Percentiles rank a stretch among this genome's conserved stretches.
Conservation (phyloP, 768 basidiomycete species). For the Auricularia sp. region DNA sequence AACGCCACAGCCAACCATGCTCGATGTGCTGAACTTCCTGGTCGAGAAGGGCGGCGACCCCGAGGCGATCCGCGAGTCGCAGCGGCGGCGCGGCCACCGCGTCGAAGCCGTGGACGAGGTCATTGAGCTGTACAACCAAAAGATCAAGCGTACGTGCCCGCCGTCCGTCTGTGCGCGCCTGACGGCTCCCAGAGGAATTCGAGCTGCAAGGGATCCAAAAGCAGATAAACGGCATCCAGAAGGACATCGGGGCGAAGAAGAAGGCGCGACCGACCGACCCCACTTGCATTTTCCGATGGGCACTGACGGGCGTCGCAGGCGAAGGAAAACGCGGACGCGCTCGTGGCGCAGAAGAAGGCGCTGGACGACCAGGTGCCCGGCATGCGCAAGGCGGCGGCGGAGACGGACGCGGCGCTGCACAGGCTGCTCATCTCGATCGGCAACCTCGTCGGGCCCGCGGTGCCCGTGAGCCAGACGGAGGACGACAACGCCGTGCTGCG, state of each 20-base stretch:
- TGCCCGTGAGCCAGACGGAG: conserved; percentile 84
- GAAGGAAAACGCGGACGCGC: conserved; percentile 83
- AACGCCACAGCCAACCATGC: conserved; percentile 46
- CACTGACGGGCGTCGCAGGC: conserved; percentile 39
- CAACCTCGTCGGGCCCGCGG: conserved; percentile 73
- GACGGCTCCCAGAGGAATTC: conserved; percentile 61
- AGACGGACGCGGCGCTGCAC: conserved; percentile 56
- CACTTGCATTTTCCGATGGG: background rate
- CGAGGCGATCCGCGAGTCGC: conserved; percentile 81
- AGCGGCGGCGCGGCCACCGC: conserved; percentile 79
- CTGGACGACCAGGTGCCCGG: conserved; percentile 73
- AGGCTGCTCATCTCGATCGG: conserved; percentile 9
- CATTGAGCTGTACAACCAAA: conserved; percentile 82
- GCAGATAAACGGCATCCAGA: conserved; percentile 83
- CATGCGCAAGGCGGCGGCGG: conserved; percentile 66
- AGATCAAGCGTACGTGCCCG: conserved; percentile 76
- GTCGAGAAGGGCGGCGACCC: conserved; percentile 89
- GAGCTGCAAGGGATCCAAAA: conserved; percentile 71
- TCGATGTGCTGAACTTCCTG: conserved; percentile 73
- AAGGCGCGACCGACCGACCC: conserved; percentile 43
- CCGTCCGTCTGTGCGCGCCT: background rate
- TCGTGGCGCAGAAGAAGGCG: conserved; percentile 74
- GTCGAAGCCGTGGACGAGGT: conserved; percentile 93
- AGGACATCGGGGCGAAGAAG: conserved; percentile 88
- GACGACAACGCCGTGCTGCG: conserved; percentile 81